Evolutionary conservation across 768 basidiomycete species (phyloP).

Genomic region (Lepiota venenata): DNA sequence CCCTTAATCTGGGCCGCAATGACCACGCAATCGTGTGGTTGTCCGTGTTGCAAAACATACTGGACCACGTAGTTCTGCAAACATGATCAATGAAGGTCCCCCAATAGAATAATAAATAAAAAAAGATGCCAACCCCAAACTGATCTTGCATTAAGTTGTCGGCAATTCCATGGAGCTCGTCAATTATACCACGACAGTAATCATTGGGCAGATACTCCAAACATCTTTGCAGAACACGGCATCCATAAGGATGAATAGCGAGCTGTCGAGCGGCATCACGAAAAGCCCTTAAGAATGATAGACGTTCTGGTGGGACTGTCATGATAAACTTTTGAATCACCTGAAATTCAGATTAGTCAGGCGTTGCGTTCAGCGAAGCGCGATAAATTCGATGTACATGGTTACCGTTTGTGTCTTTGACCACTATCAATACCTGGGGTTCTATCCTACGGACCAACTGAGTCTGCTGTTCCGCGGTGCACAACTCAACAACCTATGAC

Average conservation of each 20-base stretch:
- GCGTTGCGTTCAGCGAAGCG: background rate
- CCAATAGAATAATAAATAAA: background rate
- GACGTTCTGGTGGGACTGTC: slow-evolving; percentile 69
- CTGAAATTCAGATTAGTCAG: slow-evolving; percentile 30
- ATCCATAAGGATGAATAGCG: slow-evolving; percentile 88
- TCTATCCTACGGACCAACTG: slow-evolving; percentile 77
- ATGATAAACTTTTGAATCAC: slow-evolving; percentile 90
- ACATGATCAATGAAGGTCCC: background rate
- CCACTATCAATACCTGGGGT: slow-evolving; percentile 76
- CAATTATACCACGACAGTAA: slow-evolving; percentile 67
- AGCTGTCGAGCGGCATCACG: slow-evolving; percentile 76
- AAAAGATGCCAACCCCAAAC: slow-evolving; percentile 64
- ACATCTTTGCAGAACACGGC: slow-evolving; percentile 91
- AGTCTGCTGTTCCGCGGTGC: slow-evolving; percentile 75
- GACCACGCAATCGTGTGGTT: slow-evolving; percentile 58
- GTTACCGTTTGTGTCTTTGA: slow-evolving; percentile 91
- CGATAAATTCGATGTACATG: slow-evolving; percentile 55
- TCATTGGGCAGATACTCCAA: slow-evolving; percentile 78
- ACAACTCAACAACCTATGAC: slow-evolving; percentile 77
- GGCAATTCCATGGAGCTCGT: slow-evolving; percentile 76
- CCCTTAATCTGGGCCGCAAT: slow-evolving; percentile 72
- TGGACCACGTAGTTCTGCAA: slow-evolving; percentile 92
- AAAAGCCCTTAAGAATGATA: slow-evolving; percentile 75
- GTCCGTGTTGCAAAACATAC: slow-evolving; percentile 84
- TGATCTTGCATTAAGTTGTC: slow-evolving; percentile 82